Evolutionary conservation across 1,284 basidiomycete species (phyloP), one percentile per base, ranked within the genome.

Genomic region (Rhodotorula sp.): DNA sequence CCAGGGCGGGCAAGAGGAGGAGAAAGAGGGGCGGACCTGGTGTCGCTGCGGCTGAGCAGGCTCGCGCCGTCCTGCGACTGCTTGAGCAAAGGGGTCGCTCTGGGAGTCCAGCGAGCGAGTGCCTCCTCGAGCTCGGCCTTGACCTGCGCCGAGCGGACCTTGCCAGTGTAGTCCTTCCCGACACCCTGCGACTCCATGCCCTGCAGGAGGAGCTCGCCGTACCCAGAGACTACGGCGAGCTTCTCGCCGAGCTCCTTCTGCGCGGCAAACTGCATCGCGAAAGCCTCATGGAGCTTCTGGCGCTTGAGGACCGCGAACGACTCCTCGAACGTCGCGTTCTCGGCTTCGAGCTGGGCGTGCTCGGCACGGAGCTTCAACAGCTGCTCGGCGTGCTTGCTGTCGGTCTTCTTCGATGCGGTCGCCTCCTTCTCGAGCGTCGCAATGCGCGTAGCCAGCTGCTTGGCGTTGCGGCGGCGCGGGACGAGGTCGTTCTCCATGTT

Each of bases 231-330:
- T 62, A 80, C 70, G 34, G 74, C 74, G n/a, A 73, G 58, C 66
- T 80, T 80, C 63, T 80, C 79, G 27, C 76, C 79, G 19, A 78
- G 63, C 34, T 78, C 78, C 32, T 71, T 63, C 56, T 78, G 64
- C 21, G 76, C 78, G 32, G 64, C 53, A 44, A 79, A 79, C 61
- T 79, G 76, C 25, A 69, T 48, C 12, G 71, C 36, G 57, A 77
- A 79, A 9, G 70, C 63, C 58, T 76, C 75, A 50, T 76, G 62
- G 32, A 80, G 61, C 61, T 78, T 78, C 32, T 69, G 63, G n/a
- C 79, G 67, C 65, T 78, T 78, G n/a, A 80, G 63, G 19, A 65
- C 59, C 29, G 68, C 59, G 67, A 76, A 67, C 10, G 70, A 69
- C 29, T 36, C 39, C 41, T 77, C 77, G 64, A 71, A 69, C 44